Conservation (phyloP, 1,284 basidiomycete species). For the Trichosporon faecale region DNA sequence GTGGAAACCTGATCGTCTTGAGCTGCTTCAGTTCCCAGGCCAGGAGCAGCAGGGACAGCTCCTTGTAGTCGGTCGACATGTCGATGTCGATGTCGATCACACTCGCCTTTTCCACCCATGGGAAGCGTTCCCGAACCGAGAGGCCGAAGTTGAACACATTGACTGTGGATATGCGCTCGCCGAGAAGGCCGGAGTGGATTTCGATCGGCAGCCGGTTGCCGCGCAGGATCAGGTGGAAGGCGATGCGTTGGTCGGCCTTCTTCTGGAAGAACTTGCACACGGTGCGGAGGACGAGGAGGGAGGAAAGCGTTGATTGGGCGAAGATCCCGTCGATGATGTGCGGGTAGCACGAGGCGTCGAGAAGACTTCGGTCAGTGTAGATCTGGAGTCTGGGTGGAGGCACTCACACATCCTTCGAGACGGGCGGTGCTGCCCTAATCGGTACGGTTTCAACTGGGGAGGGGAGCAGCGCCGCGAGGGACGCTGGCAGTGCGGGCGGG, state of each 20-base stretch:
- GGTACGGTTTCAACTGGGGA: not conserved
- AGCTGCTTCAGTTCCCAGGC: not conserved
- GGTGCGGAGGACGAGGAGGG: constrained; percentile 14
- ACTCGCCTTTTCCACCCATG: not conserved
- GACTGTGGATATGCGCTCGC: not conserved
- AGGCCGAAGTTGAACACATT: constrained; percentile 11
- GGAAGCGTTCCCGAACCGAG: constrained; percentile 14
- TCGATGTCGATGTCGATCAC: not conserved
- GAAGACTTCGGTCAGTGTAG: not conserved
- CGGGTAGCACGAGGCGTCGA: constrained; percentile 12
- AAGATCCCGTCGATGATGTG: constrained; percentile 18
- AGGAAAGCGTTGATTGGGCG: not conserved
- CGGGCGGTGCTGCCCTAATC: not conserved
- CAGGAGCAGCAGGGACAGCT: not conserved
- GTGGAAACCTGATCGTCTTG: not conserved
- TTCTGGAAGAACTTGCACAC: constrained; percentile 12
- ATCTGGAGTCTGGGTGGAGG: not conserved
- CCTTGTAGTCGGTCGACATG: not conserved
- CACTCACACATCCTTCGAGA: not conserved
- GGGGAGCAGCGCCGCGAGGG: no score
- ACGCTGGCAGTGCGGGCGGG: no score
- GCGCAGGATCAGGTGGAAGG: constrained; percentile 14
- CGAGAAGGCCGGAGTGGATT: not conserved
- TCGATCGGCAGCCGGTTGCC: constrained; percentile 4
- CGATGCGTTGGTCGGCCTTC: constrained; percentile 16